phyloP scores from a whole-genome alignment of 2,329 filamentous ascomycete species.

The Calonectria leucothoes region DNA sequence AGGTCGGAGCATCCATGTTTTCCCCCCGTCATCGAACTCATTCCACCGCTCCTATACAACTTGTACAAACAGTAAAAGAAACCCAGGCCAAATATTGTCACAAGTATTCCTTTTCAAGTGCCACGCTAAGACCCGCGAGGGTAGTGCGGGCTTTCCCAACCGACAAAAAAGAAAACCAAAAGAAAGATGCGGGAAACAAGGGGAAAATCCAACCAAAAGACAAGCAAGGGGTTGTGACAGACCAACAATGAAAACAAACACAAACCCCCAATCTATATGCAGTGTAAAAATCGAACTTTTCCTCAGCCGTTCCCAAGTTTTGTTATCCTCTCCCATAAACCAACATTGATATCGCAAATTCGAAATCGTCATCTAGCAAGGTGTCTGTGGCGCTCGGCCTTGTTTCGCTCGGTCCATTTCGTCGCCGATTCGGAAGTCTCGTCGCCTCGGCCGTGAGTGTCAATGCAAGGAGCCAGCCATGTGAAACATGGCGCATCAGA shows the following conservation, averaged over 20 bases:
- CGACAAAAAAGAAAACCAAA: slow-evolving; percentile 26
- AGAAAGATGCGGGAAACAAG: slow-evolving; percentile 25
- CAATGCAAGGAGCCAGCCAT: slow-evolving; percentile 13
- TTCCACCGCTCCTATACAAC: slow-evolving; percentile 41
- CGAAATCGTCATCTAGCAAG: slow-evolving; percentile 28
- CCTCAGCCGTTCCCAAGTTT: slow-evolving; percentile 41
- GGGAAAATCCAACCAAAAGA: slow-evolving; percentile 22
- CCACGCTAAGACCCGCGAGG: slow-evolving; percentile 33
- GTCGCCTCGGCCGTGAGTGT: slow-evolving; percentile 19
- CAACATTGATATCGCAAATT: slow-evolving; percentile 24
- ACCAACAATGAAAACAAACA: slow-evolving; percentile 25
- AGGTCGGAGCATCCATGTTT: slow-evolving; percentile 35
- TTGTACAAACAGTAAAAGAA: slow-evolving; percentile 40
- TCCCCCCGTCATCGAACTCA: slow-evolving; percentile 31
- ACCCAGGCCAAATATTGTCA: slow-evolving; percentile 23
- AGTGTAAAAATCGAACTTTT: slow-evolving; percentile 41
- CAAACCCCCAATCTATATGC: slow-evolving; percentile 44
- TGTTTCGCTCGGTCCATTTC: slow-evolving; percentile 18
- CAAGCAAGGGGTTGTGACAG: slow-evolving; percentile 30
- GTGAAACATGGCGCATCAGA: slow-evolving; percentile 45
- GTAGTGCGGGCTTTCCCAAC: slow-evolving; percentile 26
- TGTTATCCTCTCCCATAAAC: slow-evolving; percentile 37
- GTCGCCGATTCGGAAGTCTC: slow-evolving; percentile 13
- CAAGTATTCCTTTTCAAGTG: slow-evolving; percentile 26
- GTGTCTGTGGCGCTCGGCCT: slow-evolving; percentile 28